Evolutionary conservation across 495 filamentous ascomycete genomes (phyloP).

Genomic region (Trichocladium antarcticum): DNA sequence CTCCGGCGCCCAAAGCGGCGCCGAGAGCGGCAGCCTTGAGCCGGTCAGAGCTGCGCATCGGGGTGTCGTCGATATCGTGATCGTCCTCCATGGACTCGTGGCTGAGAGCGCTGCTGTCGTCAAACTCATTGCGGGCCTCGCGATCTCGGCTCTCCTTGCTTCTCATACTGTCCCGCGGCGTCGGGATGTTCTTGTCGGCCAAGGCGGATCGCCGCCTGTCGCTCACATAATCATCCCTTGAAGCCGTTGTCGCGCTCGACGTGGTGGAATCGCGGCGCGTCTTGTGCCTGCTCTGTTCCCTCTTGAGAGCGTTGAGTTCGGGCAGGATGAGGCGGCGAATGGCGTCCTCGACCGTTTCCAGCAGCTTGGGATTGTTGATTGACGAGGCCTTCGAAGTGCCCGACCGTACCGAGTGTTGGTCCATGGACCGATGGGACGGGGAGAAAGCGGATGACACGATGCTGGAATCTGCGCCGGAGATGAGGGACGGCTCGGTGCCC

Average conservation of each 20-base stretch:
- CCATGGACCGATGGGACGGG: conserved; percentile 55
- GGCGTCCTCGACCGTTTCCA: conserved; percentile 92
- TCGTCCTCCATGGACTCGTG: conserved; percentile 30
- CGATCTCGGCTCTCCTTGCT: conserved; percentile 35
- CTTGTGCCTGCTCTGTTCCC: conserved; percentile 60
- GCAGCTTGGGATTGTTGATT: conserved; percentile 88
- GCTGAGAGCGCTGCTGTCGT: conserved; percentile 40
- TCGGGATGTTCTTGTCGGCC: conserved; percentile 22
- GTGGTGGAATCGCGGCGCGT: conserved; percentile 50
- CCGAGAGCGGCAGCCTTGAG: conserved; percentile 31
- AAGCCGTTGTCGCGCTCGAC: conserved; percentile 46
- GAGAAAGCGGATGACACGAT: conserved; percentile 62
- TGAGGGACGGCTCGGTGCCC: conserved; percentile 48
- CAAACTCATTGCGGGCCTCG: conserved; percentile 50
- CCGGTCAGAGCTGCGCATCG: conserved; percentile 29
- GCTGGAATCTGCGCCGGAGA: conserved; percentile 61
- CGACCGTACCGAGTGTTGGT: conserved; percentile 65
- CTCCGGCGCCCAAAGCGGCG: conserved; percentile 25
- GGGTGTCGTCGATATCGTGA: conserved; percentile 31
- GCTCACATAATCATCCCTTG: conserved; percentile 48
- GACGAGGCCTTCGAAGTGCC: conserved; percentile 66
- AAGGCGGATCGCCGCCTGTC: conserved; percentile 32
- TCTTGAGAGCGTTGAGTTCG: conserved; percentile 81
- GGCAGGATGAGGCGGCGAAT: conserved; percentile 86
- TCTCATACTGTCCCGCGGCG: conserved; percentile 29